These are phyloP conservation scores for Fomes fomentarius DNA, from an alignment of 1,284 basidiomycete species.

Conservation along the genomic window DNA sequence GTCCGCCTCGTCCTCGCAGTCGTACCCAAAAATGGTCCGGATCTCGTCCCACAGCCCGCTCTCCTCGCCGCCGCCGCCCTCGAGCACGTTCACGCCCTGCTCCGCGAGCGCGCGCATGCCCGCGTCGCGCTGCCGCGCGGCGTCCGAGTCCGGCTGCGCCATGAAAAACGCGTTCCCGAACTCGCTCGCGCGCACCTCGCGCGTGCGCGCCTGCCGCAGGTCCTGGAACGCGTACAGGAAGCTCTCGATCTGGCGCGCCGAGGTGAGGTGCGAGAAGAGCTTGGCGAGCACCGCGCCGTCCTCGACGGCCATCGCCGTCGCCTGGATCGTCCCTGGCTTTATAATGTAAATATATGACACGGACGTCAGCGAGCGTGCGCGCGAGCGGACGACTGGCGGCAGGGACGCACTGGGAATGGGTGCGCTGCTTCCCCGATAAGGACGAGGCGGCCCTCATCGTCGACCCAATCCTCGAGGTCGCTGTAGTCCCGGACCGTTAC, in stretches of 20 bases:
- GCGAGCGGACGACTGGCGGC: slow-evolving; percentile 6
- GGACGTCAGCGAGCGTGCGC: slow-evolving; percentile 28
- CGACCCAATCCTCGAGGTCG: slow-evolving; percentile 34
- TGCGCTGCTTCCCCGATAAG: slow-evolving; percentile 48
- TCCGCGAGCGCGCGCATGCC: slow-evolving; percentile 43
- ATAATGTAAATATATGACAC: slow-evolving; percentile 37
- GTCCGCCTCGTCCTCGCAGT: slow-evolving; percentile 41
- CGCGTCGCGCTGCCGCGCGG: slow-evolving; percentile 45
- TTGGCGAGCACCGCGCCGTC: slow-evolving; percentile 62
- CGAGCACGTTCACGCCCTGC: slow-evolving; percentile 40
- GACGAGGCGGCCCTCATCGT: slow-evolving; percentile 29
- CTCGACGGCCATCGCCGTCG: slow-evolving; percentile 46
- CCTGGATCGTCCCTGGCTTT: slow-evolving; percentile 34
- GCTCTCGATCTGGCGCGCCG: slow-evolving; percentile 51
- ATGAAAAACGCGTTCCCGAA: slow-evolving; percentile 21
- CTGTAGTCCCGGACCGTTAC: slow-evolving; percentile 20
- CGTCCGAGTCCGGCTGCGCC: slow-evolving; percentile 21
- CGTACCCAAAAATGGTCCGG: slow-evolving; percentile 37
- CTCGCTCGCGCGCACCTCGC: slow-evolving; percentile 24
- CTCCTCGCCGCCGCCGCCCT: slow-evolving; percentile 27
- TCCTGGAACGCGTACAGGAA: slow-evolving; percentile 60
- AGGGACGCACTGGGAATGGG: slow-evolving; percentile 48
- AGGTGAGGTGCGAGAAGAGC: slow-evolving; percentile 56
- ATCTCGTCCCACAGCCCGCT: slow-evolving; percentile 33
- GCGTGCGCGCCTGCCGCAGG: slow-evolving; percentile 36